A percentile compares a stretch with the other conserved stretches of the same genome.
Conservation (phyloP, 352 stramenopile genomes). For the Phytophthora ohioensis region DNA sequence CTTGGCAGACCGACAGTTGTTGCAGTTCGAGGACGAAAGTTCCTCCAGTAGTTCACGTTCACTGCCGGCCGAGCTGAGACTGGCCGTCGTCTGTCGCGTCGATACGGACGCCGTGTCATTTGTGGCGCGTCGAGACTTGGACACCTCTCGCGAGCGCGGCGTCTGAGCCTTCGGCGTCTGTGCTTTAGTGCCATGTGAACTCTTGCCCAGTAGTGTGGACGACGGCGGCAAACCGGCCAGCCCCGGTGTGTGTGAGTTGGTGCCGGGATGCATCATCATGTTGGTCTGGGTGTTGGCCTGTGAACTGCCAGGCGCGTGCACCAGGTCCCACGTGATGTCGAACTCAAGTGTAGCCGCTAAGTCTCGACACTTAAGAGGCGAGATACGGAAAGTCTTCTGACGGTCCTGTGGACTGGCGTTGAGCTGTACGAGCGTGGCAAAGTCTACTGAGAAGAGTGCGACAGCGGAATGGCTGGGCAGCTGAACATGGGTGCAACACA, state of each 20-base stretch:
- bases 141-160: constrained; percentile 19
- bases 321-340: constrained; percentile 77
- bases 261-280: constrained; percentile 37
- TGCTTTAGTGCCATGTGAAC: constrained; percentile 8
- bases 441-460: constrained; percentile 79
- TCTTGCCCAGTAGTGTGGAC: constrained; percentile 48
- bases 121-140: constrained; percentile 24
- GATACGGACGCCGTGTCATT: constrained; percentile 50
- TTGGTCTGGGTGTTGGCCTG: constrained; percentile 19
- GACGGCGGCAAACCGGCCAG: constrained; percentile 49
- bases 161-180: constrained; percentile 33
- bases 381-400: constrained; percentile 67
- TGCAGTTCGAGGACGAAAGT: constrained; percentile 48
- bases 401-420: constrained; percentile 42
- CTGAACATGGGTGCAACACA: constrained; percentile 32
- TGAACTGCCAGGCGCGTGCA: constrained; percentile 28
- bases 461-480: constrained; percentile 85
- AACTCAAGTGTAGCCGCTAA: constrained; percentile 78
- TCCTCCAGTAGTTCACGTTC: constrained; percentile 59
- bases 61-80: constrained; percentile 67
- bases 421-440: constrained; percentile 72
- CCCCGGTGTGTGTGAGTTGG: constrained; percentile 10
- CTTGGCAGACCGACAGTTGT: constrained; percentile 61
- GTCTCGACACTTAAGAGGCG: constrained; percentile 80
- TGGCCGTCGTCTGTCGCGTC: constrained; percentile 62